Evolutionary conservation across 164 flowering plant species (phyloP).

Genomic region (Umbellularia californica): DNA sequence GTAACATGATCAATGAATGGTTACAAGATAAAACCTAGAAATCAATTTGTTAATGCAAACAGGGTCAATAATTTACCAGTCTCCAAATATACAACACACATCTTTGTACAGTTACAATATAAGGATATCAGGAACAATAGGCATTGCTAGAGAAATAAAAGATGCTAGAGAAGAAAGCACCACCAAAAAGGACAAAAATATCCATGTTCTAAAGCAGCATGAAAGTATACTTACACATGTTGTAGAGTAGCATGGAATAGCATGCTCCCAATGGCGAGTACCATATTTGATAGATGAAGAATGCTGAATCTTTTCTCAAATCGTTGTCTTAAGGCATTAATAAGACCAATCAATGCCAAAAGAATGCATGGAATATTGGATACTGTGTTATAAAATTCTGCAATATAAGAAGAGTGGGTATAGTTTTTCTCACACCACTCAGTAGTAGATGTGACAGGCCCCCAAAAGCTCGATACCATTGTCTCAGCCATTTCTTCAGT

Average conservation of each 20-base stretch:
- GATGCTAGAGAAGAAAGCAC: too few relatives aligned
- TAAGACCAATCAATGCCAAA: conserved; percentile 71
- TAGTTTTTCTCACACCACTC: conserved; percentile 85
- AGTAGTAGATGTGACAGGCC: conserved; percentile 77
- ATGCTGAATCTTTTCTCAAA: conserved; percentile 85
- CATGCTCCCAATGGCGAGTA: conserved; percentile 80
- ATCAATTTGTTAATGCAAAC: too few relatives aligned
- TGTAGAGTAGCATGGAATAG: conserved; percentile 76
- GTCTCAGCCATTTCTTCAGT: conserved; percentile 47
- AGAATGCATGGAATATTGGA: conserved; percentile 67
- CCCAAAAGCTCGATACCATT: conserved; percentile 70
- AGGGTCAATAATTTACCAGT: too few relatives aligned
- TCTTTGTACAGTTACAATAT: too few relatives aligned
- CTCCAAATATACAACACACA: too few relatives aligned
- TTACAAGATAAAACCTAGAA: too few relatives aligned
- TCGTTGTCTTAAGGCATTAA: conserved; percentile 68
- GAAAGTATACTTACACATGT: conserved; percentile 50
- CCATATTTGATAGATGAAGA: conserved; percentile 81
- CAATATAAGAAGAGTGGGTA: conserved; percentile 63
- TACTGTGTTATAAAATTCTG: conserved; percentile 76
- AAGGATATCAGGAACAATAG: too few relatives aligned
- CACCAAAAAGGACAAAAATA: not conserved
- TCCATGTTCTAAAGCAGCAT: not conserved
- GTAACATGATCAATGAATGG: too few relatives aligned
- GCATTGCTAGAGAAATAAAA: too few relatives aligned